phyloP scores from a whole-genome alignment of 768 basidiomycete species.

The Collybia mongolica region DNA sequence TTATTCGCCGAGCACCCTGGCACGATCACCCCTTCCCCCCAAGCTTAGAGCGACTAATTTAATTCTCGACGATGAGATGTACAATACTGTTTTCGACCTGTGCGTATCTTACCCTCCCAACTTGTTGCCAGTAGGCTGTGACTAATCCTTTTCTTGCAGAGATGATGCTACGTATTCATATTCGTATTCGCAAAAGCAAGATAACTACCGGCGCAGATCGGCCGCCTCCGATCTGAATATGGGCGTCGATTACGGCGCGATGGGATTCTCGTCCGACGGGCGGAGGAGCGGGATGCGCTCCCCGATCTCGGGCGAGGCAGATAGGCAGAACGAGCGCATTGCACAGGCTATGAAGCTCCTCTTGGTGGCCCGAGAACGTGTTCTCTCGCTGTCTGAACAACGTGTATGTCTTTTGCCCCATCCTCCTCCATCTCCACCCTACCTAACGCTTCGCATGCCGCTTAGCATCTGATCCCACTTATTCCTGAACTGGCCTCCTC shows the following conservation, averaged over 20 bases:
- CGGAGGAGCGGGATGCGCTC: constrained; percentile 8
- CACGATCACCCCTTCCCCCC: constrained; percentile 72
- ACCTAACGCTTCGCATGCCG: constrained; percentile 31
- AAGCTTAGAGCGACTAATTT: constrained; percentile 74
- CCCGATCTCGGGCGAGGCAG: constrained; percentile 46
- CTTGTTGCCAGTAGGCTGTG: not conserved
- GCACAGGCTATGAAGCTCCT: constrained; percentile 68
- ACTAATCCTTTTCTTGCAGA: constrained; percentile 23
- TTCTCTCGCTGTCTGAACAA: constrained; percentile 74
- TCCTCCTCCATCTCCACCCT: not conserved
- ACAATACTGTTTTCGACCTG: constrained; percentile 49
- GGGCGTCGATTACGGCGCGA: constrained; percentile 13
- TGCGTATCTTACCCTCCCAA: constrained; percentile 13
- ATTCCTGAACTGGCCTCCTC: constrained; percentile 44
- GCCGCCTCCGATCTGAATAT: constrained; percentile 36
- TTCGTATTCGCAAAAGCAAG: constrained; percentile 32
- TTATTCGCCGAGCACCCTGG: constrained; percentile 73
- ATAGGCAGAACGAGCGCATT: constrained; percentile 55
- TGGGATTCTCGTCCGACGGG: constrained; percentile 9
- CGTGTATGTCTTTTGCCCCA: constrained; percentile 43
- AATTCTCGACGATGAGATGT: constrained; percentile 62
- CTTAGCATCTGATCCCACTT: constrained; percentile 39
- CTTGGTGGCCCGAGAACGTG: constrained; percentile 67
- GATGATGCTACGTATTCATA: constrained; percentile 45
- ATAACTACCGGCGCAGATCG: constrained; percentile 31